Base-by-base conservation (phyloP, 345 rosid species). In the Chamaenerion angustifolium region DNA sequence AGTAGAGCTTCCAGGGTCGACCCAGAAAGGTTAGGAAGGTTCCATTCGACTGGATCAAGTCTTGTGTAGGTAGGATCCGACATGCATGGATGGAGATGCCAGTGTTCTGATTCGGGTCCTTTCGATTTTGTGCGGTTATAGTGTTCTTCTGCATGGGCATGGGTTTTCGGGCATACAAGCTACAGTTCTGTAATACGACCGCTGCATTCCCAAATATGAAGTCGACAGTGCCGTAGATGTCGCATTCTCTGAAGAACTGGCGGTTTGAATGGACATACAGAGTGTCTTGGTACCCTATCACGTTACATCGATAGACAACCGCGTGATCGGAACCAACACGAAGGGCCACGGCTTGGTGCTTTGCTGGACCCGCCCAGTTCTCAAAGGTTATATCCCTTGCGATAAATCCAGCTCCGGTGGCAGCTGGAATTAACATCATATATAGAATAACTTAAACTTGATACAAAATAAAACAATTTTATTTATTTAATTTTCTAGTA, bases 341-440 rank as follows among this genome's bases (percentile, higher is more conserved):
- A 48, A 92, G 96, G 2, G 98, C 98, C 19, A 92, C 98, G 0
- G 98, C 98, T n/a, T 87, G 98, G 64, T 87, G 96, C 80, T 82
- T 92, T 0, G 57, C 68, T 0, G 98, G 90, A 19, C 98, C 98
- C 0, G 98, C 98, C 65, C 65, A 80, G 37, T 92, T 92, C 71
- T 78, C 69, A 35, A 92, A 92, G 16, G 98, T 82, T 16, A 92
- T 82, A 85, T 84, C 98, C 16, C 94, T 74, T 7, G 90, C 98
- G 4, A 92, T 84, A 48, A 92, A 92, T 0, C 98, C 98, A 3
- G 95, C 71, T 48, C 98, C 98, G 0, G 84, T 78, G 7, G 96
- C 96, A 3, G 98, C 98, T 92, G 71, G 5, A 31, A 41, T n/a
- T n/a, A 21, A 12, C 11, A 42, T 31, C 37, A 31, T 31, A 31